These are phyloP conservation scores for Komagataella kurtzmanii DNA, from an alignment of 805 yeast species.

Conservation along the genomic window DNA sequence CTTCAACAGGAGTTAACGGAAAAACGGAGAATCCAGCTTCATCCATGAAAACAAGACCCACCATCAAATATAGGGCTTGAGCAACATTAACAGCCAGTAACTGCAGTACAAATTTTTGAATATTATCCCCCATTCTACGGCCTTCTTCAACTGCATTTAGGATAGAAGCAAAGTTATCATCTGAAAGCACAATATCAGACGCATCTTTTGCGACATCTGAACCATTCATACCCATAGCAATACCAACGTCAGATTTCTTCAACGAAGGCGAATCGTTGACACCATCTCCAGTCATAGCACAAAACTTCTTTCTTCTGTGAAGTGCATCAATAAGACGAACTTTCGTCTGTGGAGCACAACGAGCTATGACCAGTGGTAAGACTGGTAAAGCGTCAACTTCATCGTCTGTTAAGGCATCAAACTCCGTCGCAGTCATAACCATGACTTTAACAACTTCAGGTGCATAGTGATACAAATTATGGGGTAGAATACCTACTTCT, in stretches of 20 bases:
- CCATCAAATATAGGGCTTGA: slow-evolving; percentile 52
- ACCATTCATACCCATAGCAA: slow-evolving; percentile 75
- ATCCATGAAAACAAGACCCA: slow-evolving; percentile 65
- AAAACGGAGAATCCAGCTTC: slow-evolving; percentile 56
- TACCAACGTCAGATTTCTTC: slow-evolving; percentile 69
- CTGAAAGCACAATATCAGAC: slow-evolving; percentile 61
- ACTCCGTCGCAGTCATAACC: slow-evolving; percentile 68
- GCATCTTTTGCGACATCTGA: slow-evolving; percentile 83
- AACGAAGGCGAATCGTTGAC: slow-evolving; percentile 72
- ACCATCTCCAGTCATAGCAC: slow-evolving; percentile 82
- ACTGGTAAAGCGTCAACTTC: slow-evolving; percentile 52
- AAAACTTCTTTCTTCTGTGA: slow-evolving; percentile 46
- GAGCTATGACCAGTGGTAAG: slow-evolving; percentile 64
- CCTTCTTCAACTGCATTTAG: slow-evolving; percentile 73
- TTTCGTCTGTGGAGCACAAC: slow-evolving; percentile 76
- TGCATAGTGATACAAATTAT: slow-evolving; percentile 40
- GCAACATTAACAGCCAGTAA: slow-evolving; percentile 62
- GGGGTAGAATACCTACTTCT: slow-evolving; percentile 67
- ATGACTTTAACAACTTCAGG: slow-evolving; percentile 42
- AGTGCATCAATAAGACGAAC: slow-evolving; percentile 71
- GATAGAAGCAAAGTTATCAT: slow-evolving; percentile 70
- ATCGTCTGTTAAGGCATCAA: slow-evolving; percentile 47
- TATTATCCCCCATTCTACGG: slow-evolving; percentile 64
- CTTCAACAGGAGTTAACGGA: slow-evolving; percentile 72
- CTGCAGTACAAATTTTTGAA: slow-evolving; percentile 67